Percentiles rank a stretch among this genome's conserved stretches.
Evolutionary conservation across 2,329 filamentous ascomycete species (phyloP).

Genomic region (Hymenoscyphus linearis): DNA sequence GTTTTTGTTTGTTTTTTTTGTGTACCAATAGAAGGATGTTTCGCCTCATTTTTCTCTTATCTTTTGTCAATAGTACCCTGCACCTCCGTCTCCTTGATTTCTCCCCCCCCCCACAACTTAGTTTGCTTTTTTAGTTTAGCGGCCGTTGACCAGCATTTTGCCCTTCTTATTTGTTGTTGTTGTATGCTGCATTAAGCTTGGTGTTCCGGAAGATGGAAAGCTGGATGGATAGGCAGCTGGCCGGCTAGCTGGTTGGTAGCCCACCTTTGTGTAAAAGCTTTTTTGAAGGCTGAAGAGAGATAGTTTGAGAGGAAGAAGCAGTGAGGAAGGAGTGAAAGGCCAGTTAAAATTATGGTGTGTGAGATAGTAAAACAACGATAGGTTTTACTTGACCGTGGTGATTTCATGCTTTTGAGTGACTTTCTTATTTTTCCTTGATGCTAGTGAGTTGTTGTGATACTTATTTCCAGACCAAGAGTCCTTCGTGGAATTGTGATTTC

Average conservation of each 20-base stretch:
- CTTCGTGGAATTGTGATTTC: too few species aligned
- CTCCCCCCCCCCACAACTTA: neutral
- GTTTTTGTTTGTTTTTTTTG: neutral
- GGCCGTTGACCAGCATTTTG: neutral
- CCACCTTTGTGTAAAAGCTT: neutral
- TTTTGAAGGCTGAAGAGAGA: neutral
- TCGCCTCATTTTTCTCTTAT: neutral
- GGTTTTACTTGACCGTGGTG: too few species aligned
- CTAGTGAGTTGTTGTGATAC: too few species aligned
- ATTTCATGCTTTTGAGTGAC: too few species aligned
- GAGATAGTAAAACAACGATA: neutral
- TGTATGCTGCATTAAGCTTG: conserved; percentile 3
- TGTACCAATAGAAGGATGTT: conserved; percentile 1
- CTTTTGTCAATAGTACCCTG: neutral
- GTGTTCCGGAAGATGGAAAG: conserved; percentile 1
- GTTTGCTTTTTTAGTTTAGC: neutral
- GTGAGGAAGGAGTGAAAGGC: neutral
- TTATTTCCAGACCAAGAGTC: too few species aligned
- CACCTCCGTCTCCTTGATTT: neutral
- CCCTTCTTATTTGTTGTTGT: neutral
- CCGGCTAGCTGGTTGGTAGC: neutral
- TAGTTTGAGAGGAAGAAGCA: neutral
- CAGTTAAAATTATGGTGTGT: neutral
- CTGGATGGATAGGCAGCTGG: neutral
- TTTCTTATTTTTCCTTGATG: too few species aligned